phyloP scores from a whole-genome alignment of 257 asterid species.

The Penstemon barbatus region DNA sequence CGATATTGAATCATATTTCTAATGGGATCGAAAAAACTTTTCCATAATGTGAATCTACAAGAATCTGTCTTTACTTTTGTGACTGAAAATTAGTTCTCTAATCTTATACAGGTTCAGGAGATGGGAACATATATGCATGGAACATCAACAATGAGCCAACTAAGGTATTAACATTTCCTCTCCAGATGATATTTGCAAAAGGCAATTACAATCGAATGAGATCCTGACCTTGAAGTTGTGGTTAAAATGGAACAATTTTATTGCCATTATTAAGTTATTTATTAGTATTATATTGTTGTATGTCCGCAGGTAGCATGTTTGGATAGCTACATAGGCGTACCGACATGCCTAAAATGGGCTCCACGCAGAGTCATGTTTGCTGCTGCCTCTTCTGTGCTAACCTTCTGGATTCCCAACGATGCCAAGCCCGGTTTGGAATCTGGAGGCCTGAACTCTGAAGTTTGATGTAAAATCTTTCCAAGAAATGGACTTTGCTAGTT shows the following conservation, averaged over 20 bases:
- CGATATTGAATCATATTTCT: neutral
- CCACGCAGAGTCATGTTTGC: slow-evolving; percentile 87
- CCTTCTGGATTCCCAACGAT: slow-evolving; percentile 82
- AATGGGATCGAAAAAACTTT: neutral
- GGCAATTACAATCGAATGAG: too few species aligned
- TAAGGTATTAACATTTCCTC: slow-evolving; percentile 46
- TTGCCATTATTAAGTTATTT: too few species aligned
- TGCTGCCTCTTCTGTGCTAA: slow-evolving; percentile 78
- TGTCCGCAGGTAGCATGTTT: slow-evolving; percentile 59
- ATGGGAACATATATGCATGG: slow-evolving; percentile 88
- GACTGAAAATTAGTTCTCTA: slow-evolving; percentile 2
- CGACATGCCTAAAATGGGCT: slow-evolving; percentile 88
- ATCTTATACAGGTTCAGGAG: slow-evolving; percentile 77
- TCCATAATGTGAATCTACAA: neutral
- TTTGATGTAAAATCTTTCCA: neutral
- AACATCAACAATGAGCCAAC: slow-evolving; percentile 56
- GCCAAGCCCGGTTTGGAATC: slow-evolving; percentile 32
- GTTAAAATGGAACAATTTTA: too few species aligned
- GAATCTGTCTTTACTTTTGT: slow-evolving; percentile 1
- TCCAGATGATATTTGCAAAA: too few species aligned
- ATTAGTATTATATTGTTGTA: neutral
- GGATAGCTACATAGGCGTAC: slow-evolving; percentile 77
- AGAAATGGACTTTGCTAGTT: too few species aligned
- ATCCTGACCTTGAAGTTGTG: too few species aligned
- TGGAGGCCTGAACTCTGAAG: slow-evolving; percentile 23